These are phyloP conservation scores for Scheffersomyces quercinus DNA, from an alignment of 1,139 yeast genomes.

Conservation along the genomic window DNA sequence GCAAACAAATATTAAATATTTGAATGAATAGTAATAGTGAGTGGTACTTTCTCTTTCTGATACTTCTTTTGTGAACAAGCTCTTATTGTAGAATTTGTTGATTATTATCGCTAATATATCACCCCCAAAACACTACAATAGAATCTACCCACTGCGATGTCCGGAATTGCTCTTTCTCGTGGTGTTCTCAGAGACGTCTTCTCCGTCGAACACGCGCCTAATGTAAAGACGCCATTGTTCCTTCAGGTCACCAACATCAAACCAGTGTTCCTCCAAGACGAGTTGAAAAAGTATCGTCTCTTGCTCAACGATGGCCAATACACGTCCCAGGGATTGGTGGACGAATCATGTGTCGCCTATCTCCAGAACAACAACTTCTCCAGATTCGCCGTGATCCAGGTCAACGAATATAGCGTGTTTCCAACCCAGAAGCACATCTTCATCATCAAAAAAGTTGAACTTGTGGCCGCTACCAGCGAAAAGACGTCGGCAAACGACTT, in stretches of 20 bases:
- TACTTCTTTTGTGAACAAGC: background rate
- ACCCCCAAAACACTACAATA: background rate
- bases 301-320: conserved; percentile 67
- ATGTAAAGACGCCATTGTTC: conserved; percentile 29
- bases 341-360: conserved; percentile 55
- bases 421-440: conserved; percentile 54
- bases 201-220: conserved; percentile 12
- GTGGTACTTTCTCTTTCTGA: too few species aligned
- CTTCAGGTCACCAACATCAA: conserved; percentile 53
- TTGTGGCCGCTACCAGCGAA: conserved; percentile 42
- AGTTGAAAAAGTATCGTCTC: conserved; percentile 51
- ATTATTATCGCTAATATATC: too few species aligned
- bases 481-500: conserved; percentile 38
- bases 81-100: background rate
- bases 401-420: conserved; percentile 48
- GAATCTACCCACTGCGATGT: background rate
- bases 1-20: too few species aligned
- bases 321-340: conserved; percentile 64
- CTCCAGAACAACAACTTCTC: conserved; percentile 48
- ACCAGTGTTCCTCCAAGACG: conserved; percentile 42
- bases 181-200: conserved; percentile 16
- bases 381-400: conserved; percentile 32
- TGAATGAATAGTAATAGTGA: too few species aligned
- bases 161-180: conserved; percentile 7
- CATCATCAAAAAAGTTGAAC: conserved; percentile 52